Conservation (phyloP, 208 protist genomes). For the Trypanosoma cruzi region DNA sequence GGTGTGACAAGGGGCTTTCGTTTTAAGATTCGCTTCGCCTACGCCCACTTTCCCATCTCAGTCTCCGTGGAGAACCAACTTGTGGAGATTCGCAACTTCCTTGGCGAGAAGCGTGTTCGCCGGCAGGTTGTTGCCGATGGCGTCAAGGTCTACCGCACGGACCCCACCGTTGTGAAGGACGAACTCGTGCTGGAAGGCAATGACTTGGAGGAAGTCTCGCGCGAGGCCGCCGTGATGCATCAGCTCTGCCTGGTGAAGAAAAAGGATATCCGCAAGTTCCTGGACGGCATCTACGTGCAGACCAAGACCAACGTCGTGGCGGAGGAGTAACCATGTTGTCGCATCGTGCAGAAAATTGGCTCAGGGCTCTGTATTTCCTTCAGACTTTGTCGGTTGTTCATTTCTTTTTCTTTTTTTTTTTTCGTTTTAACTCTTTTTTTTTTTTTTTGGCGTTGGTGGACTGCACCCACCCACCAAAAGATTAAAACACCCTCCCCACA, state of each 20-base stretch:
- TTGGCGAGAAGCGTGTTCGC: constrained; percentile 98
- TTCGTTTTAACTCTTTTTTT: not conserved
- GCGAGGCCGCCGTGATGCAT: constrained; percentile 96
- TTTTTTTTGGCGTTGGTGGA: not conserved
- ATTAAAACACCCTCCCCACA: no score
- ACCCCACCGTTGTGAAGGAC: constrained; percentile 96
- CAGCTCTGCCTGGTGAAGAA: constrained; percentile 95
- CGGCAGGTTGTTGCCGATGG: constrained; percentile 87
- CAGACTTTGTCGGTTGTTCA: not conserved
- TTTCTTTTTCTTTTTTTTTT: constrained; percentile 3
- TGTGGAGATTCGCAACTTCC: constrained; percentile 99
- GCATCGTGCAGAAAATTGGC: no score
- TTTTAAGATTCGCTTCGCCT: constrained; percentile 99
- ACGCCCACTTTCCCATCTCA: constrained; percentile 99
- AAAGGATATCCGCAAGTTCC: constrained; percentile 99
- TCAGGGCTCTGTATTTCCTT: constrained; percentile 3
- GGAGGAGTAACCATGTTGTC: no score
- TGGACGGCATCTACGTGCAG: constrained; percentile 99
- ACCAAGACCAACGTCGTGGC: constrained; percentile 93
- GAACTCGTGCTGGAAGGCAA: constrained; percentile 98
- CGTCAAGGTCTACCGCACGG: constrained; percentile 88
- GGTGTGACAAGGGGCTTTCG: constrained; percentile 99
- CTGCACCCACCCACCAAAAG: no score
- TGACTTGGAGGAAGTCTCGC: constrained; percentile 93
- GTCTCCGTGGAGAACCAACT: constrained; percentile 91